Conservation (phyloP, 108 stramenopile species). For the Skeletonema grethae region DNA sequence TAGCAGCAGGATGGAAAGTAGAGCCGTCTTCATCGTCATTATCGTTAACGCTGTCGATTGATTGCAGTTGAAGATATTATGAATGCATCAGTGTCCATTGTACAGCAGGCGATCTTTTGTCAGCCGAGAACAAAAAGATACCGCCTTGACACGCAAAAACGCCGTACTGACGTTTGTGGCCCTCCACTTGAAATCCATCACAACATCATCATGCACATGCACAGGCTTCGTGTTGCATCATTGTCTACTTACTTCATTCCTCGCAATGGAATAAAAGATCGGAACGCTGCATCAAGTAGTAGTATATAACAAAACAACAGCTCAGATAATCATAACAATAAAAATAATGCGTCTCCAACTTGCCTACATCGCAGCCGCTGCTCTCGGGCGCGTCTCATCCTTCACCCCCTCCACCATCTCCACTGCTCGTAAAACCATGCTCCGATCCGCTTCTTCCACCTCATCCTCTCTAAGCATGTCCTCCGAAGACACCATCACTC, state of each 20-base stretch:
- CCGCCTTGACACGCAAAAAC: not conserved
- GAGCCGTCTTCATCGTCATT: not conserved
- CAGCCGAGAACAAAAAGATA: not conserved
- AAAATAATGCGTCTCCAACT: constrained; percentile 6
- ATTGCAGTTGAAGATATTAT: no score
- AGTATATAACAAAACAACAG: not conserved
- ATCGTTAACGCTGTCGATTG: not conserved
- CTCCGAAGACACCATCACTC: constrained; percentile 40
- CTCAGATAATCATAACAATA: not conserved
- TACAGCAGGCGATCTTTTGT: no score
- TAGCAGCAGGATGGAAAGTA: constrained; percentile 1
- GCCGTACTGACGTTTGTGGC: not conserved
- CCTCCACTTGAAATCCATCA: no score
- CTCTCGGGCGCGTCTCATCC: not conserved
- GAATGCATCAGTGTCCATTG: no score
- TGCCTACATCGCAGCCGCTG: constrained; percentile 11
- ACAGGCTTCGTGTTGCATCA: no score
- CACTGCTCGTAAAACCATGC: constrained; percentile 1
- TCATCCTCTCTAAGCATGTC: not conserved
- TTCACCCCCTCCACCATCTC: constrained; percentile 6
- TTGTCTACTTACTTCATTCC: no score
- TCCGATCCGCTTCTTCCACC: constrained; percentile 1
- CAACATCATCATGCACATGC: no score
- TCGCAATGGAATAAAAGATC: not conserved
- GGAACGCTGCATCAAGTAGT: not conserved